phyloP scores from a whole-genome alignment of 164 flowering plant species.

The Vitis riparia region DNA sequence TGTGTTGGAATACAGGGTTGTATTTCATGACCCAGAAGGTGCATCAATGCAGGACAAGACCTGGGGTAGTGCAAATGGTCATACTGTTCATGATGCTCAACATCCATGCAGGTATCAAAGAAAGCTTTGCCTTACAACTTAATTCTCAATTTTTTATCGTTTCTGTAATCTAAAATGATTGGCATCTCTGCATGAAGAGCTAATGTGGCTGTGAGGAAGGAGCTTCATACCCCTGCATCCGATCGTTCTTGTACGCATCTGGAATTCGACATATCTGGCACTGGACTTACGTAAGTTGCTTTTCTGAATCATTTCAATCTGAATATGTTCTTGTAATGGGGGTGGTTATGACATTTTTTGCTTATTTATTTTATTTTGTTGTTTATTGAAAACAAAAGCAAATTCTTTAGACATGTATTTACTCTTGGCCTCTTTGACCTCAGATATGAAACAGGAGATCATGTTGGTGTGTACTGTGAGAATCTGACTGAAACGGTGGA shows the following conservation, averaged over 20 bases:
- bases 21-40: slow-evolving; percentile 54
- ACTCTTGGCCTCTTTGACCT: slow-evolving; percentile 6
- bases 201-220: slow-evolving; percentile 80
- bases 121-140: background rate
- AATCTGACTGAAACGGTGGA: slow-evolving; percentile 72
- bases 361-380: background rate
- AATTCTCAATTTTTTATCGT: background rate
- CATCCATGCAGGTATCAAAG: slow-evolving; percentile 82
- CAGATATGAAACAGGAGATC: slow-evolving; percentile 99
- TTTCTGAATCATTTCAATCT: background rate
- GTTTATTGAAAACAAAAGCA: no score
- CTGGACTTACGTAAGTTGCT: slow-evolving; percentile 73
- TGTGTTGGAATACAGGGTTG: slow-evolving; percentile 78
- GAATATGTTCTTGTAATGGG: background rate
- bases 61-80: slow-evolving; percentile 66
- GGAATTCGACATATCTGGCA: slow-evolving; percentile 90
- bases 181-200: slow-evolving; percentile 47
- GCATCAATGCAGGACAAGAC: slow-evolving; percentile 38
- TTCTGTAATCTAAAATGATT: background rate
- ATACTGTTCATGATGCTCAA: slow-evolving; percentile 78
- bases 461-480: slow-evolving; percentile 91
- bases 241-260: slow-evolving; percentile 97
- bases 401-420: background rate
- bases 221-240: slow-evolving; percentile 87
- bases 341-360: background rate